Evolutionary conservation across 345 rosid genomes (phyloP).

Genomic region (Salix dunnii): DNA sequence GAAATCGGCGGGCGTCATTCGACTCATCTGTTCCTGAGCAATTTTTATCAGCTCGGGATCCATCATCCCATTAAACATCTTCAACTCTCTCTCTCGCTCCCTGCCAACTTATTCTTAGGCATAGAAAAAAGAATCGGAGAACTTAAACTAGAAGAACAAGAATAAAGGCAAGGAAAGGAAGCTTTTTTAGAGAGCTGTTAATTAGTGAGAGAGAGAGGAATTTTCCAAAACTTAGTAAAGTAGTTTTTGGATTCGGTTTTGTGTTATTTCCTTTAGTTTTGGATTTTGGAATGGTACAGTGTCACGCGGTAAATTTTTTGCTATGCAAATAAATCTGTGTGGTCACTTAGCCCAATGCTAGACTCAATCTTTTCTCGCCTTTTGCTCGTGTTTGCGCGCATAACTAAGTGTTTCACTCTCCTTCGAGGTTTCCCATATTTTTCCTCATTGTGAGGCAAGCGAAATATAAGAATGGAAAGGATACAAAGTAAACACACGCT

Average conservation of each 20-base stretch:
- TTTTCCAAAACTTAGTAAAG: neutral
- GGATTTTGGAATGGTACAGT: no score
- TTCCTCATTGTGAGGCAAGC: no score
- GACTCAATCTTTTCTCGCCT: no score
- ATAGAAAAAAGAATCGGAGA: conserved; percentile 1
- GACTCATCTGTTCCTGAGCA: conserved; percentile 97
- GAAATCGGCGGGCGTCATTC: conserved; percentile 81
- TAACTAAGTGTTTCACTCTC: no score
- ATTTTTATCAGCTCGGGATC: conserved; percentile 86
- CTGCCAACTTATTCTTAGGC: neutral
- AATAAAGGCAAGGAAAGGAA: neutral
- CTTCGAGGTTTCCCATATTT: no score
- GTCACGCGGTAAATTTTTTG: no score
- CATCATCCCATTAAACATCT: conserved; percentile 79
- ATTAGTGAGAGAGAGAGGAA: neutral
- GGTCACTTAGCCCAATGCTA: rapidly evolving
- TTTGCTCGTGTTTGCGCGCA: no score
- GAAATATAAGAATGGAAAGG: no score
- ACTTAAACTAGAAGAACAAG: neutral
- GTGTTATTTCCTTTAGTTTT: no score
- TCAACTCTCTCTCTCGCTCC: neutral
- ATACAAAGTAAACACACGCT: no score
- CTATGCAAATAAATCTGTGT: no score
- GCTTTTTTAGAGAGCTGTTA: neutral
- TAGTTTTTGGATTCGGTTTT: no score